phyloP scores from a whole-genome alignment of 208 protist genomes.

The Angomonas deanei region DNA sequence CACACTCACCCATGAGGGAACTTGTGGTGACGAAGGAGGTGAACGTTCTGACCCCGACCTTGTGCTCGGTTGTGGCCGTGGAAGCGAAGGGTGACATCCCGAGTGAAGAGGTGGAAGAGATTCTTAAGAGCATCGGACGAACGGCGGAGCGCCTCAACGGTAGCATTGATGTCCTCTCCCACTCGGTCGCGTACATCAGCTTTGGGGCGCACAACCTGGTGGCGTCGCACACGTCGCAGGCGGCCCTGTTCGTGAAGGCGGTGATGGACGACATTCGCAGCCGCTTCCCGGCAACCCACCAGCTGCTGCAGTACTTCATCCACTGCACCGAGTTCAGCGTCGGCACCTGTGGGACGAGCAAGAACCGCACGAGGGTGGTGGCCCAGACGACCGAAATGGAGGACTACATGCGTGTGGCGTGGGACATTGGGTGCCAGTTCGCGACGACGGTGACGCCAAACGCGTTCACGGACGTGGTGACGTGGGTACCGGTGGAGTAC shows the following conservation, averaged over 20 bases:
- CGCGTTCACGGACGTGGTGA: slow-evolving; percentile 36
- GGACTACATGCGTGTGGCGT: slow-evolving; percentile 33
- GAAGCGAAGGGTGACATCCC: not conserved
- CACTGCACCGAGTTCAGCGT: slow-evolving; percentile 62
- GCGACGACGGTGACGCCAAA: slow-evolving; percentile 42
- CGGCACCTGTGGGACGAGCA: slow-evolving; percentile 49
- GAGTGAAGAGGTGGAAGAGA: not conserved
- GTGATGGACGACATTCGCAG: slow-evolving; percentile 28
- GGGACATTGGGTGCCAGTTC: slow-evolving; percentile 55
- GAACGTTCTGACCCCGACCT: not conserved
- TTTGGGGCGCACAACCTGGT: slow-evolving; percentile 62
- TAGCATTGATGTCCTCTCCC: slow-evolving; percentile 48
- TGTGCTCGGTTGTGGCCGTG: not conserved
- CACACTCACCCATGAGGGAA: too few relatives aligned
- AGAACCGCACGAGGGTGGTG: slow-evolving; percentile 34
- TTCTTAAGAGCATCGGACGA: not conserved
- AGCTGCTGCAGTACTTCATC: slow-evolving; percentile 46
- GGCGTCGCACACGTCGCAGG: slow-evolving; percentile 48
- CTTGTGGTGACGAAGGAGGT: not conserved
- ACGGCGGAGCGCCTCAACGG: slow-evolving; percentile 27
- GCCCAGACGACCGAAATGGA: slow-evolving; percentile 33
- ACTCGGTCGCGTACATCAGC: slow-evolving; percentile 46
- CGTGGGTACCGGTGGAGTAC: slow-evolving; percentile 42
- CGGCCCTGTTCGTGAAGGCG: slow-evolving; percentile 52
- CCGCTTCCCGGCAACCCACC: slow-evolving; percentile 8